Evolutionary conservation across 2,329 filamentous ascomycete species (phyloP), one percentile per base, ranked within the genome.

Genomic region (Cercospora citrullina): DNA sequence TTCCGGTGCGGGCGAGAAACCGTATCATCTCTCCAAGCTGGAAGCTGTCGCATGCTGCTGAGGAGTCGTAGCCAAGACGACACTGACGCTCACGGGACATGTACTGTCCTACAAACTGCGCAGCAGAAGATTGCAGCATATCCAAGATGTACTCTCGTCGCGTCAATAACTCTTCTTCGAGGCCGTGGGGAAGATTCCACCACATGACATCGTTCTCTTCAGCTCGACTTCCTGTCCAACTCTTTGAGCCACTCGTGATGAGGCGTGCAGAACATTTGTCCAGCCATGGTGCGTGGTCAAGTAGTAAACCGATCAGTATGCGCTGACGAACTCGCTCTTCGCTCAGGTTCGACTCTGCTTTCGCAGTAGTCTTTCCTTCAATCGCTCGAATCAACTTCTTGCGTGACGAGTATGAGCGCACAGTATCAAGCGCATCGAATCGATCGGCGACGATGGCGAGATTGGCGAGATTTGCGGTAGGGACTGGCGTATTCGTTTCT

Each of bases 1-100:
- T 85, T 30, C 85, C 84, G 71, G 87, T 87, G 71, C 84, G 84
- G 14, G 83, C 80, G 39, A 93, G 85, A 78, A 93, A 93, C 72
- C 88, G 88, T 70, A 92, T 80, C 84, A 91, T 91, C 79, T 93
- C 90, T 23, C 91, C 91, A 0, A 94, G 85, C 78, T 94, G 91
- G 75, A 90, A 94, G 1, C 88, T 89, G 79, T 94, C 91, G 77
- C 91, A 93, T 51, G 90, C 87, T 1, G 85, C 79, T 69, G 88
- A 91, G 2, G 87, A 89, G 74, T 92, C 90, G 78, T 93, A 93
- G 63, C 91, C 90, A 0, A 92, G 84, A 73, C 87, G 88, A 78
- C 91, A 93, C 76, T 93, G 91, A 28, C 83, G 78, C 30, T 83
- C 84, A n/a, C 88, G 87, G 9, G 90, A 90, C 1, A 87, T 87